Evolutionary conservation across 2,329 filamentous ascomycete species (phyloP), one percentile per base, ranked within the genome.

Genomic region (Neurospora sp.): DNA sequence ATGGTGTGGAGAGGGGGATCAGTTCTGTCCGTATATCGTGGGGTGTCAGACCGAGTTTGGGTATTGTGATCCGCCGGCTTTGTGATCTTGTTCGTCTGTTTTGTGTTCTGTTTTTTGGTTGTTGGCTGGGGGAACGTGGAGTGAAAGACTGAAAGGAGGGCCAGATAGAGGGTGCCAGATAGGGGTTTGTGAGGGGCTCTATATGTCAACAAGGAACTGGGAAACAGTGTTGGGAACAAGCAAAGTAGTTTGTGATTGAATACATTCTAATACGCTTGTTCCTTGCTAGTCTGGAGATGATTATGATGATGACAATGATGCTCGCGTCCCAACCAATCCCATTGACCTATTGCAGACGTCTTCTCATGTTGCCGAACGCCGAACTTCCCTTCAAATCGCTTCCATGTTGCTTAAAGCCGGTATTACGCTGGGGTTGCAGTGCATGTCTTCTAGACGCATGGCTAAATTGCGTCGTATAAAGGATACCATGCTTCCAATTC

Each of bases 41-140:
- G 74, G 75, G 1, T 78, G 77, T 69, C 77, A 78, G 71, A 68
- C 74, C 1, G 69, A 77, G 57, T 78, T 75, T 70, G 76, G 77
- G 10, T 70, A 73, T n/a, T 80, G 76, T 62, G 75, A 77, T 52
- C 70, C 72, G 23, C 46, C 10, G 43, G 8, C 19, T 52, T 52
- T 52, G 5, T 52, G 43, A 52, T 43, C 1, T 43, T 3, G 17
- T 33, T 33, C 28, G 41, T 23, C 4, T 46, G 28, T 28, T 4
- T 28, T 4, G 28, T 28, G 28, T 28, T 28, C 28, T 28, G 23
- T 57, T 57, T 57, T 15, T 23, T 28, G 46, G 46, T 17, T 52
- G 52, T 33, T 17, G 23, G 12, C 3, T 57, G 28, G 28, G 28
- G 28, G 4, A 33, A 33, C 28, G 5, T 33, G 28, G 28, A 33